Evolutionary conservation across 2,329 filamentous ascomycete genomes (phyloP), one percentile per base, ranked within the genome.

Genomic region (Colletotrichum viniferum): DNA sequence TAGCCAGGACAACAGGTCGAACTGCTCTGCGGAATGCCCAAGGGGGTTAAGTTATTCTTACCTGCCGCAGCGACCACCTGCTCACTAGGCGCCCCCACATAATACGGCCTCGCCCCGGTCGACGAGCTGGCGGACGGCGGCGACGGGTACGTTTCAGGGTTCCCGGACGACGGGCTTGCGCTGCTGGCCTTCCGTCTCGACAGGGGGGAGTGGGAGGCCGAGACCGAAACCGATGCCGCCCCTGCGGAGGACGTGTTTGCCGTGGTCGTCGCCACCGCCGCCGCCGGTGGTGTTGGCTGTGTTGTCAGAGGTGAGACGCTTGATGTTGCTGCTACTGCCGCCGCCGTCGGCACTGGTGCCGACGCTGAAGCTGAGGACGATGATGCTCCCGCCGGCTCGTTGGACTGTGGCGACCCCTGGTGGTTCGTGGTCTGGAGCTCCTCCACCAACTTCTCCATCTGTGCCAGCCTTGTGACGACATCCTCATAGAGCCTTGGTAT

Each of bases 201-300:
- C 21, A 73, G 26, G 55, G 73, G 73, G 18, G 73, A 73, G 16
- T 67, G 69, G 7, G 58, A 34, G 12, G 52, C 52, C 14, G 82
- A 81, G 34, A 82, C 86, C 16, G 79, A 81, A 10, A 36, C 36
- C 32, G 67, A 43, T 34, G 67, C 67, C 34, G 66, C n/a, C 43
- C 43, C 43, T n/a, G 38, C 30, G 68, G 38, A 76, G 43, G 58
- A 76, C n/a, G 74, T 67, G 2, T 77, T 78, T 30, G 30, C 52
- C 34, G 66, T n/a, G 1, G 30, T 30, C 24, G 61, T 62, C 13
- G 55, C 43, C 18, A 55, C 55, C 18, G 52, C n/a, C 48, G 21
- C 26, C 58, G 58, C 18, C 58, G 58, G 58, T 4, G 58, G 58
- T 61, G 58, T 61, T 61, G 30, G 18, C 32, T 21, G 43, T n/a